These are phyloP conservation scores for Lentinula sp. DNA, from an alignment of 768 basidiomycete species.

Conservation along the genomic window DNA sequence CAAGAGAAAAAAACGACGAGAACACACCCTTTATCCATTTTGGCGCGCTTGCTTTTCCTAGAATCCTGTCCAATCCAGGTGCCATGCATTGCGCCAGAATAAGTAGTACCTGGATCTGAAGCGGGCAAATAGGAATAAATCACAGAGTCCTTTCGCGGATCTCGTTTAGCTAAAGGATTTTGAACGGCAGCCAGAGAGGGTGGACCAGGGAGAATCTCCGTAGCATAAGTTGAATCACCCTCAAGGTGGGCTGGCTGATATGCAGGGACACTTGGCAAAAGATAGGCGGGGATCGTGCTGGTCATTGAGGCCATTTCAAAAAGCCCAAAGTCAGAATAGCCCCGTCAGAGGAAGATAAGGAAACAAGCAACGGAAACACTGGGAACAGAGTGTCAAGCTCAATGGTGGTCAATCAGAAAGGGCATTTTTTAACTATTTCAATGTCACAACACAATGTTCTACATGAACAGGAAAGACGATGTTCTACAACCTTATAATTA, in stretches of 20 bases:
- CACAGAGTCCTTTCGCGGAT: slow-evolving; percentile 70
- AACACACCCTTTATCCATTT: slow-evolving; percentile 69
- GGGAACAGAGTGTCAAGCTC: background rate
- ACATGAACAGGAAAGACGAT: background rate
- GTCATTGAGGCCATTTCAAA: slow-evolving; percentile 64
- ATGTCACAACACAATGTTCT: background rate
- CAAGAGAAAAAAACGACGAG: slow-evolving; percentile 7
- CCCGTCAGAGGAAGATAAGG: background rate
- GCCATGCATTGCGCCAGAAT: slow-evolving; percentile 68
- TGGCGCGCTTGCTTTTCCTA: slow-evolving; percentile 62
- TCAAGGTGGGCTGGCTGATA: slow-evolving; percentile 78
- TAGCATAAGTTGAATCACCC: slow-evolving; percentile 76
- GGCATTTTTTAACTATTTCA: background rate
- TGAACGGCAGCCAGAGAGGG: slow-evolving; percentile 68
- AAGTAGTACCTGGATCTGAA: slow-evolving; percentile 85
- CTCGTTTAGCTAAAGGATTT: slow-evolving; percentile 68
- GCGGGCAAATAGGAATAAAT: slow-evolving; percentile 75
- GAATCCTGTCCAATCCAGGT: slow-evolving; percentile 59
- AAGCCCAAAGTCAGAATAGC: background rate
- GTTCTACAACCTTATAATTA: too few species aligned
- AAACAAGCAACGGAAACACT: background rate
- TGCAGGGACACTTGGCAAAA: slow-evolving; percentile 68
- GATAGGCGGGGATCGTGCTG: slow-evolving; percentile 57
- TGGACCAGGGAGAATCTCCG: slow-evolving; percentile 87
- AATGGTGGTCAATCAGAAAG: slow-evolving; percentile 6